Conservation (phyloP, 2,329 filamentous ascomycete species). For the Paraconiothyrium sp. region DNA sequence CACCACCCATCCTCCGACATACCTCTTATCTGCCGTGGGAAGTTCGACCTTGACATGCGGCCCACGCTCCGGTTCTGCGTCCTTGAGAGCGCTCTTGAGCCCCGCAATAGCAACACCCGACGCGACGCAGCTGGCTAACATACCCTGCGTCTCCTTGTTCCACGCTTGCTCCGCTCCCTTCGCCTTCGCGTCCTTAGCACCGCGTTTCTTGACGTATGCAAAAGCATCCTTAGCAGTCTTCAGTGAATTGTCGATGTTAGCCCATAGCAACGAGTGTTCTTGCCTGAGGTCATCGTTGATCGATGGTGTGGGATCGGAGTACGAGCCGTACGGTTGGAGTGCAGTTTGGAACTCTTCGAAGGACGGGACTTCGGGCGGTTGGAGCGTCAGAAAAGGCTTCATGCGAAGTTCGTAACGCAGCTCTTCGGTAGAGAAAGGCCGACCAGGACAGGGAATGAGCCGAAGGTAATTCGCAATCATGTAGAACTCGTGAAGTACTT, state of each 20-base stretch:
- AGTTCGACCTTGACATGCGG: slow-evolving; percentile 47
- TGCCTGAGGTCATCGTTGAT: slow-evolving; percentile 24
- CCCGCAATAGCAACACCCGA: slow-evolving; percentile 41
- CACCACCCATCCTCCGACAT: slow-evolving; percentile 59
- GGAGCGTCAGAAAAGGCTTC: slow-evolving; percentile 79
- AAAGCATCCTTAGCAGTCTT: slow-evolving; percentile 48
- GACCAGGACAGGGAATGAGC: slow-evolving; percentile 60
- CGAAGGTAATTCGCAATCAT: slow-evolving; percentile 68
- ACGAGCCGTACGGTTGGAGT: slow-evolving; percentile 44
- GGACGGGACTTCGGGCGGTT: slow-evolving; percentile 72
- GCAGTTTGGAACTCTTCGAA: slow-evolving; percentile 67
- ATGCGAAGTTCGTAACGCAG: slow-evolving; percentile 85
- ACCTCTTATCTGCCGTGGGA: slow-evolving; percentile 51
- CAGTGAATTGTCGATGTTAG: slow-evolving; percentile 38
- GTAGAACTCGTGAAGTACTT: slow-evolving; percentile 65
- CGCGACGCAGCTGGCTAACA: slow-evolving; percentile 45
- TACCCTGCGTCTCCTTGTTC: slow-evolving; percentile 45
- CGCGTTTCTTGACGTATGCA: slow-evolving; percentile 48
- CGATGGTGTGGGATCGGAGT: slow-evolving; percentile 19
- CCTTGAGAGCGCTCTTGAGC: slow-evolving; percentile 29
- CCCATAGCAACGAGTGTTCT: slow-evolving; percentile 30
- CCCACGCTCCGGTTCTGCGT: slow-evolving; percentile 11
- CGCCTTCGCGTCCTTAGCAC: slow-evolving; percentile 42
- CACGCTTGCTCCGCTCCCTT: slow-evolving; percentile 51
- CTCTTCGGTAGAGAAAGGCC: slow-evolving; percentile 73